Conservation (phyloP, 306 rosid genomes). For the Rosa persica region DNA sequence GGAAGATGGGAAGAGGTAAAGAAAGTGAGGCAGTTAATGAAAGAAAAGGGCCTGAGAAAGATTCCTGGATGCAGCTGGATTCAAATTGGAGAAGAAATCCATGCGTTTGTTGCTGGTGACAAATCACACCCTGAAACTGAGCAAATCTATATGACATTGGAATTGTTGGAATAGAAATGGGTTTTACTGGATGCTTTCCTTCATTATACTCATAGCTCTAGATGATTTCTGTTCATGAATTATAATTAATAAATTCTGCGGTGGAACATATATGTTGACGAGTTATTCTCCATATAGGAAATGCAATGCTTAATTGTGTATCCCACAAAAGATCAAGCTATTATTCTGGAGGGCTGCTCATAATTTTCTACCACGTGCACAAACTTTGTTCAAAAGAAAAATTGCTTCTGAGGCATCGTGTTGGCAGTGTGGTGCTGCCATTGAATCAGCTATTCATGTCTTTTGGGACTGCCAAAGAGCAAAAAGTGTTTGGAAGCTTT, state of each 20-base stretch:
- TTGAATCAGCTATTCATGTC: too few species aligned
- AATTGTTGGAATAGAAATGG: constrained; percentile 53
- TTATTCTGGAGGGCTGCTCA: too few species aligned
- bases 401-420: too few species aligned
- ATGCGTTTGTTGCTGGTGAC: constrained; percentile 66
- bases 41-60: constrained; percentile 60
- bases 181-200: constrained; percentile 11
- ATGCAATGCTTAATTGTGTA: too few species aligned
- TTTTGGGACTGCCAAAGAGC: too few species aligned
- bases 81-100: constrained; percentile 62
- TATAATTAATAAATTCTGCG: background rate
- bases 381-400: too few species aligned
- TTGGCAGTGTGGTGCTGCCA: too few species aligned
- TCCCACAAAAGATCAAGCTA: too few species aligned
- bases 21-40: constrained; percentile 58
- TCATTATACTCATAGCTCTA: background rate
- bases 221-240: background rate
- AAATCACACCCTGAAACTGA: constrained; percentile 61
- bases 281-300: background rate
- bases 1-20: constrained; percentile 75
- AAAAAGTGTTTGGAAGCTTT: too few species aligned
- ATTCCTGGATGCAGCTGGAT: constrained; percentile 83
- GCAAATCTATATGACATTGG: constrained; percentile 48
- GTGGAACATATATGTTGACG: background rate
- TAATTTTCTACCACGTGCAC: too few species aligned